Percentiles rank a stretch among this genome's conserved stretches.
Conservation (phyloP, 768 basidiomycete species). For the Fomitopsis serialis region DNA sequence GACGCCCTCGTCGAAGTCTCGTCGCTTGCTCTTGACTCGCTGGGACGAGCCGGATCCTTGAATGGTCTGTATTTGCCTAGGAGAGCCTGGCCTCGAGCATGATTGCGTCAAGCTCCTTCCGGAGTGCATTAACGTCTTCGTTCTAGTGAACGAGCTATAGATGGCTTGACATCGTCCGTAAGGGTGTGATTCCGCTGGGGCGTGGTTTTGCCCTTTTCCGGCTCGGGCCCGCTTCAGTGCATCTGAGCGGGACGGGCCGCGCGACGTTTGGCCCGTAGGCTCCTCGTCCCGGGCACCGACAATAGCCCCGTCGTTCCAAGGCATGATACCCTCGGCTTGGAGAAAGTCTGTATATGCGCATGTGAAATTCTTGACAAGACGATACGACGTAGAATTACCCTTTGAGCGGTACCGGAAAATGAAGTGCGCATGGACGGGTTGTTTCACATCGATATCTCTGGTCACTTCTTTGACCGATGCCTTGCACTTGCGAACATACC, state of each 20-base stretch:
- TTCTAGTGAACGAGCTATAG: too few relatives aligned
- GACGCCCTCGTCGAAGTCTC: too few relatives aligned
- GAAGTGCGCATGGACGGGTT: constrained; percentile 1
- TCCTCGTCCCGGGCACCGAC: neutral
- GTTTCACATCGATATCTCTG: neutral
- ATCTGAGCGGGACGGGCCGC: neutral
- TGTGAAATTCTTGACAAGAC: neutral
- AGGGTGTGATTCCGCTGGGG: too few relatives aligned
- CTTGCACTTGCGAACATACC: too few relatives aligned
- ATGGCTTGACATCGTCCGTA: too few relatives aligned
- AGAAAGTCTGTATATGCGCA: constrained; percentile 2
- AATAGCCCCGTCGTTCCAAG: neutral
- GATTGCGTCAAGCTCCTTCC: neutral
- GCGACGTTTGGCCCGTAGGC: neutral
- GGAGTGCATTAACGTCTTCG: neutral
- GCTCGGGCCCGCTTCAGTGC: neutral
- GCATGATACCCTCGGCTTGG: constrained; percentile 12
- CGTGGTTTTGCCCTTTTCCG: neutral
- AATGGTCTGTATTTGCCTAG: neutral
- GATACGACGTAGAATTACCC: neutral
- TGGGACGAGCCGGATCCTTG: neutral
- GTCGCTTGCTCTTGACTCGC: too few relatives aligned
- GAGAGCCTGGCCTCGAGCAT: neutral
- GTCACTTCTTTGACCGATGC: too few relatives aligned
- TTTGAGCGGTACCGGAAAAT: constrained; percentile 7